Evolutionary conservation across 768 basidiomycete species (phyloP).

Genomic region (Tulasnella sp.): DNA sequence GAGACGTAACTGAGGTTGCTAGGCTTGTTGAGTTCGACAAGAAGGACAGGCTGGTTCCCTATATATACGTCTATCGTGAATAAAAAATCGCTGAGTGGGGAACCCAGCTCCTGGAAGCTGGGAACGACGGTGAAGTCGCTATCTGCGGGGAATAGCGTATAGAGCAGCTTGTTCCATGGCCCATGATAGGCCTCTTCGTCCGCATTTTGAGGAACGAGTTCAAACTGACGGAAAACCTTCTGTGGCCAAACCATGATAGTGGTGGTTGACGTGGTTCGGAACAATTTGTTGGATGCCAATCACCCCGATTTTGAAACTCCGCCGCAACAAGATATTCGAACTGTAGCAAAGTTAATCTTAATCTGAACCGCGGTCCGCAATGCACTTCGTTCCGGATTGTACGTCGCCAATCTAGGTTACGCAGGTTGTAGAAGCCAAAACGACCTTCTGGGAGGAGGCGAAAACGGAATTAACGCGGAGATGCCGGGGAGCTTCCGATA

Average conservation of each 20-base stretch:
- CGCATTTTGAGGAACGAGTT: background rate
- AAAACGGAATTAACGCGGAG: background rate
- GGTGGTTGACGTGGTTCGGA: background rate
- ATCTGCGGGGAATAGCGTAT: constrained; percentile 47
- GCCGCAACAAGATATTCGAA: too few relatives aligned
- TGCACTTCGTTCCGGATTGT: too few relatives aligned
- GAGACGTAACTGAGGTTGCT: too few relatives aligned
- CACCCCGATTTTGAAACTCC: too few relatives aligned
- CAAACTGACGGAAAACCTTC: constrained; percentile 30
- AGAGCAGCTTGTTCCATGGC: constrained; percentile 47
- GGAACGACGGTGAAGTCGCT: constrained; percentile 45
- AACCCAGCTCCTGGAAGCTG: constrained; percentile 33
- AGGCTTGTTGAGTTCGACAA: constrained; percentile 42
- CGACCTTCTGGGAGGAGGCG: too few relatives aligned
- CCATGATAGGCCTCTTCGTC: constrained; percentile 37
- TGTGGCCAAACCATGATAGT: background rate
- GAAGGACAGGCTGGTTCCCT: constrained; percentile 43
- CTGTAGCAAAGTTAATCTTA: too few relatives aligned
- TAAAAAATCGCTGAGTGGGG: constrained; percentile 29
- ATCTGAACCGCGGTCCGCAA: too few relatives aligned
- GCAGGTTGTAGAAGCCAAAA: too few relatives aligned
- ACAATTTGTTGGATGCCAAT: too few relatives aligned
- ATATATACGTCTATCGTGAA: constrained; percentile 42
- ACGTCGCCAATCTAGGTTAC: too few relatives aligned
- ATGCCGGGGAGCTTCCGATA: too few relatives aligned